A percentile compares a stretch with the other conserved stretches of the same genome.
phyloP scores from a whole-genome alignment of 306 rosid species.

The Rubus idaeus region DNA sequence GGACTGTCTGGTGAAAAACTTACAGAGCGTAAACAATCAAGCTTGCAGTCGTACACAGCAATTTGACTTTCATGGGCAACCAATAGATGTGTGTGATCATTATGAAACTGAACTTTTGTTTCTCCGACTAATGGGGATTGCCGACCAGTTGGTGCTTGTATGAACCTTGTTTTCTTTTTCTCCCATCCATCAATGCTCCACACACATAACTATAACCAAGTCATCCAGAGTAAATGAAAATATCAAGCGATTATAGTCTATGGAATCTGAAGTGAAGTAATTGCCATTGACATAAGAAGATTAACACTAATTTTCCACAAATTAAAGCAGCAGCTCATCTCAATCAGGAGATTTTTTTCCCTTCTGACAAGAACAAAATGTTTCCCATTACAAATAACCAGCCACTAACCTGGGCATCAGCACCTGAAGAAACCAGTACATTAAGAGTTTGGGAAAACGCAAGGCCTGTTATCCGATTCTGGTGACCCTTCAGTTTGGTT shows the following conservation, averaged over 20 bases:
- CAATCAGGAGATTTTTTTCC: background rate
- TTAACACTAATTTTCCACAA: background rate
- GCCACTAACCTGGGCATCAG: slow-evolving; percentile 41
- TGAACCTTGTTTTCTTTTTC: slow-evolving; percentile 44
- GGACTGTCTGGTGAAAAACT: slow-evolving; percentile 21
- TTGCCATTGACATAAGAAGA: background rate
- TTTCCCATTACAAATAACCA: background rate
- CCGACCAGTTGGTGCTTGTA: slow-evolving; percentile 43
- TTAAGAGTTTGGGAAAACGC: slow-evolving; percentile 43
- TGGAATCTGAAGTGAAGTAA: background rate
- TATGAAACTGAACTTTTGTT: slow-evolving; percentile 49
- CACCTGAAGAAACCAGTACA: slow-evolving; percentile 44
- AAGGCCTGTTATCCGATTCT: slow-evolving; percentile 48
- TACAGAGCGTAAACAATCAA: slow-evolving; percentile 41
- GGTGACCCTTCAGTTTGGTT: slow-evolving; percentile 47
- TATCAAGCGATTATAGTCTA: background rate
- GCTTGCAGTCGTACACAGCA: slow-evolving; percentile 42
- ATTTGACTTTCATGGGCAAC: slow-evolving; percentile 51
- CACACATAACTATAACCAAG: slow-evolving; percentile 34
- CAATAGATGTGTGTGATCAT: slow-evolving; percentile 41
- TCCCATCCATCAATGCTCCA: slow-evolving; percentile 55
- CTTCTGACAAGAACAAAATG: background rate
- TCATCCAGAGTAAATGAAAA: background rate
- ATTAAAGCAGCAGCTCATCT: background rate
- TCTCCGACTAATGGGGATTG: slow-evolving; percentile 44